Conservation (phyloP, 108 stramenopile genomes). For the Aurantiochytrium sp. region DNA sequence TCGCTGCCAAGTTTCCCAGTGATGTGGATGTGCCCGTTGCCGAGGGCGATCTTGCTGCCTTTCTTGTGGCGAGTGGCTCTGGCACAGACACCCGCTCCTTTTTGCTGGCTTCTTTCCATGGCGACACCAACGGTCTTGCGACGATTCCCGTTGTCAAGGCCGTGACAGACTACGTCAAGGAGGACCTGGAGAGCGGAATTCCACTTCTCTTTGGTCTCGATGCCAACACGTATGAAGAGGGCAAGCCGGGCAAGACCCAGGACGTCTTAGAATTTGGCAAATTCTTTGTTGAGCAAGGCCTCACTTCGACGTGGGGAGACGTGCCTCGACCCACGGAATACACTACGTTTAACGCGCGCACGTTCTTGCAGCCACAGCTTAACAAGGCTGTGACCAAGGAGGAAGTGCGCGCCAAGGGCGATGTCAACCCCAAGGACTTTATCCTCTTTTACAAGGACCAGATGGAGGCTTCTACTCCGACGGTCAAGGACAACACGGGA, state of each 20-base stretch:
- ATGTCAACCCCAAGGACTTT: constrained; percentile 80
- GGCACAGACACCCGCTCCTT: constrained; percentile 22
- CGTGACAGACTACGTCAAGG: constrained; percentile 45
- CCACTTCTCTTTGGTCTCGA: constrained; percentile 74
- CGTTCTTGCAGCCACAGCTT: constrained; percentile 72
- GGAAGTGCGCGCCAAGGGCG: constrained; percentile 54
- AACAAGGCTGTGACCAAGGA: constrained; percentile 69
- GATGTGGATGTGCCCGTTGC: constrained; percentile 63
- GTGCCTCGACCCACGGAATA: constrained; percentile 49
- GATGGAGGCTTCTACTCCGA: constrained; percentile 44
- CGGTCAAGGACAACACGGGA: constrained; percentile 75
- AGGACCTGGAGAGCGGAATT: constrained; percentile 30
- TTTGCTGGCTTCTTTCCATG: constrained; percentile 71
- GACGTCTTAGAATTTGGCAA: constrained; percentile 64
- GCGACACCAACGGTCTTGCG: constrained; percentile 78
- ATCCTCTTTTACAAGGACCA: constrained; percentile 62
- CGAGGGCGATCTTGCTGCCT: constrained; percentile 65
- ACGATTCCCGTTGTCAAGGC: constrained; percentile 68
- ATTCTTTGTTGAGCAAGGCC: constrained; percentile 36
- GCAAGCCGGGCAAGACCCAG: constrained; percentile 60
- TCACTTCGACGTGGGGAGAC: constrained; percentile 70
- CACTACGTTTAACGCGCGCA: constrained; percentile 66
- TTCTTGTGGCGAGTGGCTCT: constrained; percentile 32
- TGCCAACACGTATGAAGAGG: constrained; percentile 74
- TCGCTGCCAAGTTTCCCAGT: constrained; percentile 45